Conservation (phyloP, 148 eudicot species). For the Amaranthus cruentus region DNA sequence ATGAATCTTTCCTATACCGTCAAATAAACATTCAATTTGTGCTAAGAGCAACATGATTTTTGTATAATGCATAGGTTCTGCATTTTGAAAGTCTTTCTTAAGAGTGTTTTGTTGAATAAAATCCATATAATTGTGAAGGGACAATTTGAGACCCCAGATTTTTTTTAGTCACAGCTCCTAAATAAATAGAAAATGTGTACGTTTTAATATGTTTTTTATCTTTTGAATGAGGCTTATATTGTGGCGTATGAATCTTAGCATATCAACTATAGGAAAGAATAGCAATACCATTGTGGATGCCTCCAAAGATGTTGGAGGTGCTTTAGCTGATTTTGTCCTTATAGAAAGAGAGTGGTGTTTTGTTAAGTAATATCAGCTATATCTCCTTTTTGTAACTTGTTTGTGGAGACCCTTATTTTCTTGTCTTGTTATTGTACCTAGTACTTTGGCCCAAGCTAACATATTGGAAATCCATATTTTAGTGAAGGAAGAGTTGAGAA, state of each 20-base stretch:
- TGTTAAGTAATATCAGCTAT: not conserved
- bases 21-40: too few relatives aligned
- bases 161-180: too few relatives aligned
- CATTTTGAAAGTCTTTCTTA: too few relatives aligned
- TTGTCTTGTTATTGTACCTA: not conserved
- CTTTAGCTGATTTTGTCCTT: not conserved
- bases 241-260: not conserved
- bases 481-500: constrained; percentile 71
- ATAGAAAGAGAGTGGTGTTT: not conserved
- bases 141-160: too few relatives aligned
- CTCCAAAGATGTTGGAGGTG: not conserved
- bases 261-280: not conserved
- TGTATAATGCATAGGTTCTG: too few relatives aligned
- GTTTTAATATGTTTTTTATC: too few relatives aligned
- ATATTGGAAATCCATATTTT: constrained; percentile 20
- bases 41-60: too few relatives aligned
- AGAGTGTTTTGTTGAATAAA: too few relatives aligned
- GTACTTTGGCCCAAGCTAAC: not conserved
- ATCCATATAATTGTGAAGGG: too few relatives aligned
- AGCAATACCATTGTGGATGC: not conserved
- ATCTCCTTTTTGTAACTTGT: not conserved
- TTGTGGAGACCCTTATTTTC: not conserved
- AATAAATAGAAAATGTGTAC: too few relatives aligned
- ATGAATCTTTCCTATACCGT: too few relatives aligned
- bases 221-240: not conserved